Evolutionary conservation across 768 basidiomycete genomes (phyloP).

Genomic region (Kondoa subrosea): DNA sequence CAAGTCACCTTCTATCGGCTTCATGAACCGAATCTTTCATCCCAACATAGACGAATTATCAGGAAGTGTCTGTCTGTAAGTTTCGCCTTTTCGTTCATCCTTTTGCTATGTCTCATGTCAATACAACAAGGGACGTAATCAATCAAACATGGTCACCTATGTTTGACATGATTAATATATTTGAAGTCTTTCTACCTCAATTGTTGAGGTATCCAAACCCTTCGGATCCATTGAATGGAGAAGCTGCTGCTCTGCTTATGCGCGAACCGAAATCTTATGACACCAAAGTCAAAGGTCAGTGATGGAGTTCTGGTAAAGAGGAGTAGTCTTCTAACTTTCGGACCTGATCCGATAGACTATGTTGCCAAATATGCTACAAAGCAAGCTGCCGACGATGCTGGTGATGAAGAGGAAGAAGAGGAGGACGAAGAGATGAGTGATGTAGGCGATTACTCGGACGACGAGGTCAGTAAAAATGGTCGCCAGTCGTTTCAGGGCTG

Average conservation of each 20-base stretch:
- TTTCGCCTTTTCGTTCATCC: slow-evolving; percentile 61
- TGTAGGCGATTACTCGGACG: slow-evolving; percentile 31
- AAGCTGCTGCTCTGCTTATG: slow-evolving; percentile 92
- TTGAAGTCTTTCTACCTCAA: slow-evolving; percentile 94
- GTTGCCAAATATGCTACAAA: slow-evolving; percentile 88
- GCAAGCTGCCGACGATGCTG: slow-evolving; percentile 64
- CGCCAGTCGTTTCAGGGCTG: not conserved
- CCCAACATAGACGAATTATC: slow-evolving; percentile 95
- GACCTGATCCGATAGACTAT: slow-evolving; percentile 48
- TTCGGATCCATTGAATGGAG: slow-evolving; percentile 91
- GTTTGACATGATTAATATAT: slow-evolving; percentile 99
- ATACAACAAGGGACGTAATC: slow-evolving; percentile 3
- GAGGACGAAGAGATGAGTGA: slow-evolving; percentile 37
- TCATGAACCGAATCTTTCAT: slow-evolving; percentile 88
- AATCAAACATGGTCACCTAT: slow-evolving; percentile 84
- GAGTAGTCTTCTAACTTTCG: not conserved
- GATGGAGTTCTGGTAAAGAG: not conserved
- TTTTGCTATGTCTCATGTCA: not conserved
- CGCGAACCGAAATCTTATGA: slow-evolving; percentile 94
- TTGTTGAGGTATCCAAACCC: slow-evolving; percentile 95
- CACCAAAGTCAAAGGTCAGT: slow-evolving; percentile 69
- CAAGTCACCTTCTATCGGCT: slow-evolving; percentile 97
- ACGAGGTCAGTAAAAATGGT: slow-evolving; percentile 7
- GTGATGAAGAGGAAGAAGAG: slow-evolving; percentile 51
- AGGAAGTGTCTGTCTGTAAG: slow-evolving; percentile 94